Percentiles rank a stretch among this genome's conserved stretches.
Conservation (phyloP, 768 basidiomycete species). For the Lactarius deliciosus region DNA sequence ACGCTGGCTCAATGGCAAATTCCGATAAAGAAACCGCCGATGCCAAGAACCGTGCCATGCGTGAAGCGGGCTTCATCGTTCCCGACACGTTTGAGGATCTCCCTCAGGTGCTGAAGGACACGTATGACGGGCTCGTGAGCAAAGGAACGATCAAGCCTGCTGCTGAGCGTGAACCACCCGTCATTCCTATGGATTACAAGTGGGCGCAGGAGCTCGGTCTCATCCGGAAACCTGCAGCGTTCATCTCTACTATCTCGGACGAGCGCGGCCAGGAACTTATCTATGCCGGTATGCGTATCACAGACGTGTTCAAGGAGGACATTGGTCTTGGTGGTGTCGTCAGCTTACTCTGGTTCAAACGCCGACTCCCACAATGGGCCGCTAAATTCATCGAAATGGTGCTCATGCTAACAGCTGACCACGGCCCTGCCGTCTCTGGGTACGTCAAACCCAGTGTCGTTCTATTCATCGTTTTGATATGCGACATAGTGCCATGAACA, state of each 20-base stretch:
- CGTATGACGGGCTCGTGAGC: constrained; percentile 79
- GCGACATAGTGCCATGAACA: constrained; percentile 84
- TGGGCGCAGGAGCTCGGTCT: constrained; percentile 99
- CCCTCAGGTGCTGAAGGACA: constrained; percentile 77
- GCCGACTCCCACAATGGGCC: constrained; percentile 86
- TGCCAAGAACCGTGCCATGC: constrained; percentile 96
- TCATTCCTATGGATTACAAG: constrained; percentile 99
- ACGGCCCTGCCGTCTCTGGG: constrained; percentile 95
- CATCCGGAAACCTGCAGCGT: constrained; percentile 97
- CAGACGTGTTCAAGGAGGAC: constrained; percentile 97
- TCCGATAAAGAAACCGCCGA: constrained; percentile 97
- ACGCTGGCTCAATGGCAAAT: constrained; percentile 98
- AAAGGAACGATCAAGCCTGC: constrained; percentile 65
- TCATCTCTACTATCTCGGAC: constrained; percentile 99
- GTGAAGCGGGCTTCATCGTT: constrained; percentile 91
- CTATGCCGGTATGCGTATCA: constrained; percentile 98
- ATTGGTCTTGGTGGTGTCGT: constrained; percentile 98
- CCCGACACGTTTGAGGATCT: constrained; percentile 98
- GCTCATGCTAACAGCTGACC: constrained; percentile 97
- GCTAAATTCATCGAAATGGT: constrained; percentile 99
- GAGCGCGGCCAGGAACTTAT: constrained; percentile 98
- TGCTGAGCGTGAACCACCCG: constrained; percentile 84
- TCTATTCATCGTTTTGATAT: constrained; percentile 13
- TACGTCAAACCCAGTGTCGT: constrained; percentile 25
- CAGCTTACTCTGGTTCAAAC: constrained; percentile 96